phyloP scores from a whole-genome alignment of 768 basidiomycete genomes.

The Dendrothele bispora region DNA sequence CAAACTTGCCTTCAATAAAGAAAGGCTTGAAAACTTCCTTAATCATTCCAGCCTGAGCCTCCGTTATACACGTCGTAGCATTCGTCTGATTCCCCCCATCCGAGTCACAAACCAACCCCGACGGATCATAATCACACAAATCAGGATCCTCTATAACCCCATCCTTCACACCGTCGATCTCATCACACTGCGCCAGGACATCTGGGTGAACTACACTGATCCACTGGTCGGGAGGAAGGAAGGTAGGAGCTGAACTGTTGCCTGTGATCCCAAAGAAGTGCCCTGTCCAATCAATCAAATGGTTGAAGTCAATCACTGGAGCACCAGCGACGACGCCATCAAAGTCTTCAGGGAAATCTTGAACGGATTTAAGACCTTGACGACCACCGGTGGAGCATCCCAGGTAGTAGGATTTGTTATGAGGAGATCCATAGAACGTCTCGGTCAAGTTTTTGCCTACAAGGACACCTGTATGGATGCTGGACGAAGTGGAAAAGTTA shows the following conservation, averaged over 20 bases:
- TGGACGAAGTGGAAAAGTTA: not conserved
- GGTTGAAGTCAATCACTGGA: constrained; percentile 13
- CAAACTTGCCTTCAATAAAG: constrained; percentile 8
- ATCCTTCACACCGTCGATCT: constrained; percentile 18
- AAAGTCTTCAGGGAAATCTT: constrained; percentile 21
- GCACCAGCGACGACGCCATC: constrained; percentile 22
- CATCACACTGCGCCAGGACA: constrained; percentile 21
- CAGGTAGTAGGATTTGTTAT: constrained; percentile 19
- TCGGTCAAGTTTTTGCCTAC: constrained; percentile 17
- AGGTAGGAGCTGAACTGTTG: constrained; percentile 2
- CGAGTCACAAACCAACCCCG: constrained; percentile 13
- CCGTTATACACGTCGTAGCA: constrained; percentile 16
- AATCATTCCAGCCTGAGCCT: constrained; percentile 13
- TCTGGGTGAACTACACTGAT: constrained; percentile 14
- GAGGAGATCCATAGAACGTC: constrained; percentile 14
- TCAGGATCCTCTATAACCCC: constrained; percentile 20
- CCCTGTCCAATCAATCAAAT: constrained; percentile 1
- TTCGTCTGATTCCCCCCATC: not conserved
- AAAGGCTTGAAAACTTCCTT: constrained; percentile 12
- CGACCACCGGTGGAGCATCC: constrained; percentile 25
- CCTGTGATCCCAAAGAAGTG: constrained; percentile 5
- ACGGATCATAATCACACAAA: constrained; percentile 17
- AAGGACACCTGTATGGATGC: constrained; percentile 15
- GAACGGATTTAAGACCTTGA: constrained; percentile 19
- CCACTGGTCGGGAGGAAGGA: constrained; percentile 16